Evolutionary conservation across 2,329 filamentous ascomycete species (phyloP), one percentile per base, ranked within the genome.

Genomic region (Nothopassalora personata): DNA sequence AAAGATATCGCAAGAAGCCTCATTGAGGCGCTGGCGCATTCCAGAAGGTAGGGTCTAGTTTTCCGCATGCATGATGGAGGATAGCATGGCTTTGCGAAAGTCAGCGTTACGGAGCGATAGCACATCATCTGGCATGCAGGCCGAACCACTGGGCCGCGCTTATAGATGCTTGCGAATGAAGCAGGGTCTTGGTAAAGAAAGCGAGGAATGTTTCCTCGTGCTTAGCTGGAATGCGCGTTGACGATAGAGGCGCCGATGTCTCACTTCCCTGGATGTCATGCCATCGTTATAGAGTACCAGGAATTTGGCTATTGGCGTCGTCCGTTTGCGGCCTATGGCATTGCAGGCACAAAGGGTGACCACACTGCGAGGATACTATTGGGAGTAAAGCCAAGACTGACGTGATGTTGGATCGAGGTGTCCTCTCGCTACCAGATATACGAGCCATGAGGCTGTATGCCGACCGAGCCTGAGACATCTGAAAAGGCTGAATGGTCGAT

Each of bases 171-270:
- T 39, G n/a, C 39, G 53, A 23, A 30, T 54, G 3, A 13, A 13
- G 8, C 23, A n/a, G 18, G 15, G 48, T 10, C 48, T 51, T 51
- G 49, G 49, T 28, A 34, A 30, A 51, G 10, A 10, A 31, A 51
- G 46, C 33, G 15, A 50, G 54, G 54, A 52, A 57, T 57, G 54
- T 57, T 18, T 28, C 10, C 8, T 45, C 43, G 53, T 13, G 49
- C 11, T 43, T 13, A 45, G 30, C 28, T 33, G 54, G 54, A 52
- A 57, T 57, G 54, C n/a, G 46, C n/a, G 13, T 11, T 9, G 23
- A 23, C 11, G 53, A 33, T 33, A n/a, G 3, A 10, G 15, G 18
- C n/a, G 18, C 10, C 18, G n/a, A n/a, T 49, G 47, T 57, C 48
- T 47, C 55, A 47, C 9, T 46, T 33, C 49, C 49, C 48, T 28